Base-by-base conservation (phyloP, 805 yeast species). In the Candida awuae region DNA sequence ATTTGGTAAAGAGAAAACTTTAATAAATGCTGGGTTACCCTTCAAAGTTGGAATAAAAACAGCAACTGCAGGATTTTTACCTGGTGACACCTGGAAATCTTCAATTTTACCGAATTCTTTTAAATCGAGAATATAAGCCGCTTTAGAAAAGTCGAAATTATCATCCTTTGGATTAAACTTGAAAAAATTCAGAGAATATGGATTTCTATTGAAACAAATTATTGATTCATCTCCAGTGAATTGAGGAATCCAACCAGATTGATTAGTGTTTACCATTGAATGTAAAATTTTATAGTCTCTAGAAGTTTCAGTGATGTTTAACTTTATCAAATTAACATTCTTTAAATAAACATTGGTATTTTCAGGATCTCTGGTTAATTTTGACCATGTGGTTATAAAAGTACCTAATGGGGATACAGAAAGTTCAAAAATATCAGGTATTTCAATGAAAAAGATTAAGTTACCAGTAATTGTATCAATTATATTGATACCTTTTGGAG, bases 191-290 rank as follows among this genome's bases (percentile, higher is more conserved):
- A 82, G 67, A 54, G 80, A 85, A 54, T 71, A 74, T 39, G 63
- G 59, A 44, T 65, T 66, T 22, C 47, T 38, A 47, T 71, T 51
- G 56, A 79, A 73, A 34, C 85, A 82, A 60, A 82, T 68, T 48
- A 73, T 67, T 48, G 72, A 67, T 66, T 87, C 95, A 59, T 87
- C 92, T 44, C 72, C 70, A 8, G 94, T 83, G 59, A 80, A 87
- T 63, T 86, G 95, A n/a, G 94, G 83, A 56, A 75, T 73, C 97
- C 97, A 90, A 19, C 90, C 90, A 46, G 77, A 75, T 65, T 90
- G 97, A 37, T 77, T 77, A 61, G 82, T 84, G 48, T 84, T 82
- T 37, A 81, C 67, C 70, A 82, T 87, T 47, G 77, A 63, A 37
- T 74, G 63, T 6, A 54, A 35, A 12, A 52, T 43, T 14, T 41